Evolutionary conservation across 768 basidiomycete genomes (phyloP), one percentile per base, ranked within the genome.

Genomic region (Lyophyllum shimeji): DNA sequence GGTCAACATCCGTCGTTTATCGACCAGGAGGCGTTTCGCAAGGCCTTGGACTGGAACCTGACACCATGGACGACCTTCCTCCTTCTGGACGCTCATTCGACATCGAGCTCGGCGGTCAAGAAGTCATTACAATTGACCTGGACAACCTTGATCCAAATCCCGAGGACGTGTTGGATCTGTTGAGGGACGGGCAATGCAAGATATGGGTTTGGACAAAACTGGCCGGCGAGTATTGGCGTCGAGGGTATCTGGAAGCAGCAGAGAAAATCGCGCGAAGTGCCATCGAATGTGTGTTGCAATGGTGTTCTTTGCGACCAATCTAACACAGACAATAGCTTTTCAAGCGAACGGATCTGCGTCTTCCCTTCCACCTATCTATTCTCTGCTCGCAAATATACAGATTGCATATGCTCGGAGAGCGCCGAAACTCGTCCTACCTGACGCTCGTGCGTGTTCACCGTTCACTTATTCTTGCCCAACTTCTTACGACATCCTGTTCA

Each of bases 61-160:
- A 48, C 46, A 59, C 23, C 34, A 77, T 77, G 74, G 77, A 75
- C 53, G 74, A 73, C 46, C 55, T 61, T 23, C 40, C 67, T 31
- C 53, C 67, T 24, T 60, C 72, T n/a, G 78, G 79, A 39, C 78
- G 81, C 52, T 78, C 85, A 4, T 79, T 90, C 48, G 87, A 90
- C 69, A 90, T 93, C 62, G 90, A 91, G 64, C 78, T 92, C 5
- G 86, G 86, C 34, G 83, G 86, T 7, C 87, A 90, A 70, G 94
- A 95, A 72, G 83, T 91, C 66, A 89, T 95, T 56, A 89, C 90
- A 20, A 87, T 98, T 56, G 91, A 96, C 76, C 81, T 98, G 37
- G 90, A 92, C 75, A 78, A 87, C 63, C 85, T 98, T 49, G 89
- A 92, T 69, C 85, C 85, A 3, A 86, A 83, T 64, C 84, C 87